Base-by-base conservation (phyloP, 1,284 basidiomycete species). In the Sporisorium reilianum region DNA sequence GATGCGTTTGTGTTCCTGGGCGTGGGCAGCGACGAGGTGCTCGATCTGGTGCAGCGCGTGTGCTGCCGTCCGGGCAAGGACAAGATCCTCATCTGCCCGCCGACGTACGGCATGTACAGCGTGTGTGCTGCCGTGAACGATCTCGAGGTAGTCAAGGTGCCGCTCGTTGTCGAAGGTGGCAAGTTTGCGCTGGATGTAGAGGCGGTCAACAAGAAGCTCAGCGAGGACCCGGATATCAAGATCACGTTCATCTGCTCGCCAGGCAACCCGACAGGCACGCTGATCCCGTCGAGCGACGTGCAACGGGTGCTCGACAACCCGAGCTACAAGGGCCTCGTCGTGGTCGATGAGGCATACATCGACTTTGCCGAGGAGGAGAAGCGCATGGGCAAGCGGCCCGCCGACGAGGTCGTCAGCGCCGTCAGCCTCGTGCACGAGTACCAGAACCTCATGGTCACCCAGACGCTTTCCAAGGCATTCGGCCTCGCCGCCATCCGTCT, bases 301-400 rank as follows among this genome's bases (percentile, higher is more conserved):
- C 88, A 88, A 1, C 83, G 88, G n/a, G 85, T 99, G 26, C 87
- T 96, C 28, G 91, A 95, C 32, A 93, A 93, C 85, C 88, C 90
- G 5, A 87, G 88, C 0, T 98, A 93, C 88, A 92, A 91, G 77
- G 97, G 97, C 1, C 89, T 99, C 64, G 91, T 98, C 42, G 89
- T 97, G 25, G 91, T 99, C 4, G 97, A 99, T 81, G 97, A 99
- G 85, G 97, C 97, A 0, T 99, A 99, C 86, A 93, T 99, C 81
- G 97, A 99, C 85, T 99, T 99, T 82, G 82, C 82, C n/a, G 77
- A 81, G 54, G 79, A 81, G 55, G 79, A 84, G 52, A 77, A 78
- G 64, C 48, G 66, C 23, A 63, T 79, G 60, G 78, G 77, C 34
- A 75, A 64, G 59, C 63, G 81, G 25, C 20, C 53, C 10, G 54